phyloP scores from a whole-genome alignment of 2,329 filamentous ascomycete genomes.

The Aphanoascus verrucosus region DNA sequence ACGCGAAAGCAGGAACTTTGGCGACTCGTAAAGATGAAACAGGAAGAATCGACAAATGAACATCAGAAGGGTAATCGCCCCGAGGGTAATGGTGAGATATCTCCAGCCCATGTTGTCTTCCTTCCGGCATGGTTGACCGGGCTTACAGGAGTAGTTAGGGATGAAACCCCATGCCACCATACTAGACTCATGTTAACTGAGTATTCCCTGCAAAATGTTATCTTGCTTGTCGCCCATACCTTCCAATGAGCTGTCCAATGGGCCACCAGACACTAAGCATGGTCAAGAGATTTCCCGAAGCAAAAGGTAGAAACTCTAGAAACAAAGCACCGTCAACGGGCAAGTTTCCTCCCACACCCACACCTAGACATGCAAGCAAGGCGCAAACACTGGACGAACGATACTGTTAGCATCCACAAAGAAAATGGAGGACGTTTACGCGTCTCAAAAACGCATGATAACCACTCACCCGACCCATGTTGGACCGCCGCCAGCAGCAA shows the following conservation, averaged over 20 bases:
- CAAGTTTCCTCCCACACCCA: slow-evolving; percentile 64
- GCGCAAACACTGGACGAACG: slow-evolving; percentile 40
- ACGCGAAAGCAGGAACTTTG: slow-evolving; percentile 68
- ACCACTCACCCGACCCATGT: slow-evolving; percentile 48
- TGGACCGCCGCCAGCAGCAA: slow-evolving; percentile 55
- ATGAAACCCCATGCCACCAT: slow-evolving; percentile 65
- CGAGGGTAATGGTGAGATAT: slow-evolving; percentile 60
- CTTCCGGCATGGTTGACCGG: slow-evolving; percentile 32
- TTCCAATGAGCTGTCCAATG: slow-evolving; percentile 62
- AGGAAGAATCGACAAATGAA: slow-evolving; percentile 67
- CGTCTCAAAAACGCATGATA: background rate
- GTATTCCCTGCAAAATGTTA: background rate
- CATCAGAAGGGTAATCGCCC: slow-evolving; percentile 62
- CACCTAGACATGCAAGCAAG: slow-evolving; percentile 51
- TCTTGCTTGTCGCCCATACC: slow-evolving; percentile 18
- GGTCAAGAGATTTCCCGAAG: slow-evolving; percentile 62
- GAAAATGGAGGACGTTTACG: background rate
- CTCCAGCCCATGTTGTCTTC: slow-evolving; percentile 63
- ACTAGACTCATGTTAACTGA: slow-evolving; percentile 16
- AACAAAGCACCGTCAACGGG: slow-evolving; percentile 73
- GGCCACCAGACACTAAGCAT: slow-evolving; percentile 83
- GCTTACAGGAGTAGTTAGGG: slow-evolving; percentile 49
- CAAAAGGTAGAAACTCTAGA: slow-evolving; percentile 69
- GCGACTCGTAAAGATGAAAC: slow-evolving; percentile 75
- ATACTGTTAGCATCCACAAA: background rate